These are phyloP conservation scores for Lasiosphaeria hispida DNA, from an alignment of 495 filamentous ascomycete genomes.

Conservation along the genomic window DNA sequence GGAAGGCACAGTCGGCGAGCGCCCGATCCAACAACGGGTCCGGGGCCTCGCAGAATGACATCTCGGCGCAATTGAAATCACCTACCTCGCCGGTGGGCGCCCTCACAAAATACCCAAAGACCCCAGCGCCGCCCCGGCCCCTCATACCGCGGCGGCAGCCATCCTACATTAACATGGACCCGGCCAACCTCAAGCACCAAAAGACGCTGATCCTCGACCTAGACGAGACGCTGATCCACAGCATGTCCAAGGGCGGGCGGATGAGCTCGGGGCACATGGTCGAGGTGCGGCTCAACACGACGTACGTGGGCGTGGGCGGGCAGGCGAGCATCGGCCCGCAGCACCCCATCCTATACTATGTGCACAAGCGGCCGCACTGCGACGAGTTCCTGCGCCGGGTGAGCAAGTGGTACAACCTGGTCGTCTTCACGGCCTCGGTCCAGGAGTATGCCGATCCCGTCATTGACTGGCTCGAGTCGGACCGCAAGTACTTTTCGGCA, in stretches of 20 bases:
- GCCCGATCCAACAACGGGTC: conserved; percentile 22
- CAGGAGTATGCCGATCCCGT: conserved; percentile 99
- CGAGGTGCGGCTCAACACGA: conserved; percentile 82
- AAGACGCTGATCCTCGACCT: conserved; percentile 96
- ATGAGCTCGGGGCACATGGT: conserved; percentile 99
- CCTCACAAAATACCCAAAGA: conserved; percentile 85
- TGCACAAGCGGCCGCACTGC: conserved; percentile 94
- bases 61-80: conserved; percentile 70
- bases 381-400: conserved; percentile 94
- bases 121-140: conserved; percentile 82
- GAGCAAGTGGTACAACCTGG: conserved; percentile 96
- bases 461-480: conserved; percentile 97
- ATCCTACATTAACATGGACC: conserved; percentile 62
- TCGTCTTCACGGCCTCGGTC: conserved; percentile 94
- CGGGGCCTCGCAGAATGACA: conserved; percentile 32
- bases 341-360: conserved; percentile 97
- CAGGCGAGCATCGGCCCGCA: conserved; percentile 72
- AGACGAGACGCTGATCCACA: conserved; percentile 96
- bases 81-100: conserved; percentile 80
- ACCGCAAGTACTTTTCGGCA: conserved; percentile 89
- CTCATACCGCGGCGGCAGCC: conserved; percentile 82
- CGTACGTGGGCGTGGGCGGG: conserved; percentile 59
- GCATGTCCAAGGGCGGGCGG: conserved; percentile 89
- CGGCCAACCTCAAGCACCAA: conserved; percentile 52
- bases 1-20: conserved; percentile 46